Evolutionary conservation across 306 rosid species (phyloP).

Genomic region (Pyrus bretschneideri): DNA sequence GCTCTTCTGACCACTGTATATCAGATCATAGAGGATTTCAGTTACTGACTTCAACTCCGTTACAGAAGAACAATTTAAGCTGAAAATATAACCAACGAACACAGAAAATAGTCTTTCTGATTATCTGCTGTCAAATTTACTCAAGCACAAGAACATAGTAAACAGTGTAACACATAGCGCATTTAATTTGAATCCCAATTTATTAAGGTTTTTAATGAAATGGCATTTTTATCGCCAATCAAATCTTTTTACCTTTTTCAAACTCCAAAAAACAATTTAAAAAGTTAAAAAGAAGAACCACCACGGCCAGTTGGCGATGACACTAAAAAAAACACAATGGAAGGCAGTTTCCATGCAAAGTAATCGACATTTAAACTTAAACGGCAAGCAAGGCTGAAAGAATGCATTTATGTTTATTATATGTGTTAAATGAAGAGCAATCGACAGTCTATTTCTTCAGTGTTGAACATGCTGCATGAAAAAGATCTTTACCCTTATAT

Average conservation of each 20-base stretch:
- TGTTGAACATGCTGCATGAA: not conserved
- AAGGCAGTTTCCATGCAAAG: not conserved
- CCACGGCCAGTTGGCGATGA: not conserved
- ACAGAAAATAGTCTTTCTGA: not conserved
- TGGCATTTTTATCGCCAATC: not conserved
- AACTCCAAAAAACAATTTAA: not conserved
- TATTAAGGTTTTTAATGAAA: not conserved
- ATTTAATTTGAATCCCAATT: not conserved
- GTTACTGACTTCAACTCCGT: not conserved
- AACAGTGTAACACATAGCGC: not conserved
- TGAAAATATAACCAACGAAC: not conserved
- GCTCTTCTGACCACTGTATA: constrained; percentile 87
- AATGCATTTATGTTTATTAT: not conserved
- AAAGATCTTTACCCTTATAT: not conserved
- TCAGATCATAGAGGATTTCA: constrained; percentile 8
- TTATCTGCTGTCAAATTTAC: not conserved
- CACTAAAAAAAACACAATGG: not conserved
- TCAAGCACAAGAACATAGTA: not conserved
- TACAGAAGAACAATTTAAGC: not conserved
- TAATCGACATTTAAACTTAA: not conserved
- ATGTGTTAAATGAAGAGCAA: not conserved
- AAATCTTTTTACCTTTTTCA: not conserved
- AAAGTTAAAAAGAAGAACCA: not conserved
- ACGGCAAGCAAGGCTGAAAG: not conserved
- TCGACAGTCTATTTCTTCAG: not conserved